These are phyloP conservation scores for Solanum ossicruentum DNA, from an alignment of 257 asterid genomes.

Conservation along the genomic window DNA sequence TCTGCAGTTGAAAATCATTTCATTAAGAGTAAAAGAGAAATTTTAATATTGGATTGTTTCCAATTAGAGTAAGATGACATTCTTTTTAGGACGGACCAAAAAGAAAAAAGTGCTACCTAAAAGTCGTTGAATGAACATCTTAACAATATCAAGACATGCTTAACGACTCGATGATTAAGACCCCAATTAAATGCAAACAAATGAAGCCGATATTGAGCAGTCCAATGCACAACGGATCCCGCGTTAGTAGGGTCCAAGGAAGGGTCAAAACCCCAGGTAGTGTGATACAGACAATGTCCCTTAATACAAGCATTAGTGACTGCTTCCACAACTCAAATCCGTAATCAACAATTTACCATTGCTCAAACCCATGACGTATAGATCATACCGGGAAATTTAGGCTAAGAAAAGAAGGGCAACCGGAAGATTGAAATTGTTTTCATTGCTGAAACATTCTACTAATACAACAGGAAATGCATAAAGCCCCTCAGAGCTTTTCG, in stretches of 20 bases:
- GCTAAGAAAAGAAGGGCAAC: not conserved
- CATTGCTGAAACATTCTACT: not conserved
- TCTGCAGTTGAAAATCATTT: too few species aligned
- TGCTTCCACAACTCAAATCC: not conserved
- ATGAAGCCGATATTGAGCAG: not conserved
- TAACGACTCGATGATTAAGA: too few species aligned
- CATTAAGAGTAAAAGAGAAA: too few species aligned
- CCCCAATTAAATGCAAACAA: too few species aligned
- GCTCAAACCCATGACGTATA: not conserved
- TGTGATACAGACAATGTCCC: not conserved
- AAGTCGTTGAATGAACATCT: too few species aligned
- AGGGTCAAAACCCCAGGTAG: not conserved
- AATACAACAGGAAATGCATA: slow-evolving; percentile 35
- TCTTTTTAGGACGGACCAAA: too few species aligned
- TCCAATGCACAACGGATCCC: not conserved
- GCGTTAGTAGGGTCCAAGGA: not conserved
- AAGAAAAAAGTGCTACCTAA: too few species aligned
- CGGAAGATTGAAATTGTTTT: not conserved
- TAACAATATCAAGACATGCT: too few species aligned
- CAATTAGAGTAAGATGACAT: too few species aligned
- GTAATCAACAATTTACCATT: not conserved
- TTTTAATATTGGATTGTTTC: too few species aligned
- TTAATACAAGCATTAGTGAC: not conserved
- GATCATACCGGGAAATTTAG: not conserved
- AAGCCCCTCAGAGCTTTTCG: slow-evolving; percentile 91